Percentiles rank a stretch among this genome's conserved stretches.
Conservation (phyloP, 2,329 filamentous ascomycete genomes). For the Fusarium fujikuroi region DNA sequence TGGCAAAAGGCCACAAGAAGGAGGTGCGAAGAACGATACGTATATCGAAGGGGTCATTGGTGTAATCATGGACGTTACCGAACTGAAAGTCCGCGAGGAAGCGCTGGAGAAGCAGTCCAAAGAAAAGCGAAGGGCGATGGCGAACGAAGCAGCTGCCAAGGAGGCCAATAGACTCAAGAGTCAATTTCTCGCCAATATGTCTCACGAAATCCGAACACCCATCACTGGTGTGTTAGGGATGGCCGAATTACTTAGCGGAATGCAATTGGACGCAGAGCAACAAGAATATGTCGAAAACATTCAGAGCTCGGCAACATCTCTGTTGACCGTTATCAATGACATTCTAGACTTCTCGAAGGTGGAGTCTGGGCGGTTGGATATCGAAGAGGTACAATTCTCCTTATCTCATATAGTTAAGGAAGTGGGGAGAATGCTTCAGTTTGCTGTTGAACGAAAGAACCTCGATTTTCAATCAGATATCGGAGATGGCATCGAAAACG, state of each 20-base stretch:
- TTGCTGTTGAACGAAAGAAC: constrained; percentile 83
- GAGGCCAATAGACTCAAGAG: constrained; percentile 84
- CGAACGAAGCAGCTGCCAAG: constrained; percentile 81
- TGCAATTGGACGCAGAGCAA: constrained; percentile 74
- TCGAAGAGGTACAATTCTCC: constrained; percentile 84
- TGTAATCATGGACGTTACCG: constrained; percentile 83
- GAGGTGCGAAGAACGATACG: constrained; percentile 56
- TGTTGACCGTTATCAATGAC: constrained; percentile 90
- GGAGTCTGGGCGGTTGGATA: constrained; percentile 79
- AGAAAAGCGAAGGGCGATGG: constrained; percentile 76
- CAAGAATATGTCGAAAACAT: constrained; percentile 81
- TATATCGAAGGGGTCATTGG: constrained; percentile 78
- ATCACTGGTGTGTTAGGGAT: constrained; percentile 85
- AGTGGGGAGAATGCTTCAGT: constrained; percentile 87
- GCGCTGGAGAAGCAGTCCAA: constrained; percentile 71
- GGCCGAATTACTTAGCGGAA: constrained; percentile 78
- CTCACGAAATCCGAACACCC: constrained; percentile 81
- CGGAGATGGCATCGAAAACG: constrained; percentile 68
- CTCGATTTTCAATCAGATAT: constrained; percentile 76
- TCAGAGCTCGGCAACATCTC: constrained; percentile 80
- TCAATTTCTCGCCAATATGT: constrained; percentile 84
- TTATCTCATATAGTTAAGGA: constrained; percentile 79
- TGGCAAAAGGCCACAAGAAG: constrained; percentile 64
- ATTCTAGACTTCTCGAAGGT: constrained; percentile 92
- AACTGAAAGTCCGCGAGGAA: constrained; percentile 61